Base-by-base conservation (phyloP, 2,329 filamentous ascomycete genomes). In the Akanthomyces lecanii region DNA sequence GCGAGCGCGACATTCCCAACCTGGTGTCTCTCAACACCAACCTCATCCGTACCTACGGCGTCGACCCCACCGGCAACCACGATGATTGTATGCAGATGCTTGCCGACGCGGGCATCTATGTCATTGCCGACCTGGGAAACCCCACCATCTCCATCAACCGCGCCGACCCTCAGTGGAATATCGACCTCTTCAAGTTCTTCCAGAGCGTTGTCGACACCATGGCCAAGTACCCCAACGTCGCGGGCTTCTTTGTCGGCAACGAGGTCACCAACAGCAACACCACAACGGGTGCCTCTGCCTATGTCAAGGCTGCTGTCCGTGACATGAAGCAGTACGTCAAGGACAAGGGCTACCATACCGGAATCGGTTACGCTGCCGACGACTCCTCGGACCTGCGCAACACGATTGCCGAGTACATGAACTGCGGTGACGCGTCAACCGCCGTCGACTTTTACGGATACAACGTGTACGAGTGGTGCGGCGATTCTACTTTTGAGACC, bases 381-480 rank as follows among this genome's bases (percentile, higher is more conserved):
- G 95, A 98, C 70, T 92, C 97, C 75, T 84, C 87, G 38, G 83
- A 86, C 28, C 95, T 97, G 70, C 91, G 95, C 75, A 83, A 83
- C 68, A 82, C 92, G 71, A 86, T 98, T 72, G 91, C 91, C 69
- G 80, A 91, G 74, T 99, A 96, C 85, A 97, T 99, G 81, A 93
- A 97, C 83, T 99, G 95, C 74, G 91, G 93, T 65, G 64, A 70
- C 5, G 77, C 85, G 65, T 73, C 81, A 36, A 78, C 81, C 12
- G 72, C 89, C 65, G 96, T 98, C 68, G 95, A 99, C 78, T 98
- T 96, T 83, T 99, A 92, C 90, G 95, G 95, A 64, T 98, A 98
- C 89, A 99, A 99, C 83, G 96, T 98, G 80, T 99, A 99, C 85
- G 96, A 93, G 61, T 99, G 95, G 95, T 99, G 95, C 75, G 95